phyloP scores from a whole-genome alignment of 441 rosid species.

The Populus hybrid region DNA sequence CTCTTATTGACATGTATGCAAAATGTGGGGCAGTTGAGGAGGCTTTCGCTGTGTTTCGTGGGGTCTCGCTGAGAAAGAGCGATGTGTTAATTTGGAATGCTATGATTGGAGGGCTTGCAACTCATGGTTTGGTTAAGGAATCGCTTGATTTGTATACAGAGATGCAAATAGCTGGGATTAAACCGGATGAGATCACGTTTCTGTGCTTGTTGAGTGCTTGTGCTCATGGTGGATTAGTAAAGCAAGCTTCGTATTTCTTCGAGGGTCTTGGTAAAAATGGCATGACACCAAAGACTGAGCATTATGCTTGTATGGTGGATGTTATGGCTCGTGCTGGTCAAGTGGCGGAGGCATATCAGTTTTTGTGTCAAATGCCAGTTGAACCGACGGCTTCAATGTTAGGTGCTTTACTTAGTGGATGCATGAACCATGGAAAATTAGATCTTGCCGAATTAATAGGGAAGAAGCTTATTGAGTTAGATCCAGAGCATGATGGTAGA shows the following conservation, averaged over 20 bases:
- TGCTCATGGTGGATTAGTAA: slow-evolving; percentile 72
- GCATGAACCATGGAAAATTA: slow-evolving; percentile 56
- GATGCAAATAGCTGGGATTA: slow-evolving; percentile 49
- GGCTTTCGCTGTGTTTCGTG: slow-evolving; percentile 53
- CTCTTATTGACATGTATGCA: slow-evolving; percentile 89
- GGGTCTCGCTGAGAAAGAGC: slow-evolving; percentile 19
- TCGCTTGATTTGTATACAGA: slow-evolving; percentile 53
- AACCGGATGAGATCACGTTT: slow-evolving; percentile 71
- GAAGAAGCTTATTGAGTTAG: slow-evolving; percentile 60
- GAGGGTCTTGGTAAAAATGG: slow-evolving; percentile 36
- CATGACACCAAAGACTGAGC: slow-evolving; percentile 57
- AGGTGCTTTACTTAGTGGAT: slow-evolving; percentile 72
- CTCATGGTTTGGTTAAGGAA: slow-evolving; percentile 60
- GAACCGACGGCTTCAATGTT: slow-evolving; percentile 65
- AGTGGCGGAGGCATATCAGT: slow-evolving; percentile 54
- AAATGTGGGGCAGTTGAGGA: slow-evolving; percentile 75
- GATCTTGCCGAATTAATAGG: slow-evolving; percentile 67
- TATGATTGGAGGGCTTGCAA: slow-evolving; percentile 80
- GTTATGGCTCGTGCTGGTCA: slow-evolving; percentile 68
- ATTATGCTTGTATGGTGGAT: slow-evolving; percentile 84
- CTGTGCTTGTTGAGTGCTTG: slow-evolving; percentile 72
- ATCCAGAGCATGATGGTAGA: slow-evolving; percentile 69
- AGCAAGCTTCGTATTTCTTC: slow-evolving; percentile 64
- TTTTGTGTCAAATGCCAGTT: slow-evolving; percentile 46
- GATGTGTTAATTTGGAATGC: slow-evolving; percentile 88